A percentile compares a stretch with the other conserved stretches of the same genome.
phyloP scores from a whole-genome alignment of 495 filamentous ascomycete species.

The Neurospora africana region DNA sequence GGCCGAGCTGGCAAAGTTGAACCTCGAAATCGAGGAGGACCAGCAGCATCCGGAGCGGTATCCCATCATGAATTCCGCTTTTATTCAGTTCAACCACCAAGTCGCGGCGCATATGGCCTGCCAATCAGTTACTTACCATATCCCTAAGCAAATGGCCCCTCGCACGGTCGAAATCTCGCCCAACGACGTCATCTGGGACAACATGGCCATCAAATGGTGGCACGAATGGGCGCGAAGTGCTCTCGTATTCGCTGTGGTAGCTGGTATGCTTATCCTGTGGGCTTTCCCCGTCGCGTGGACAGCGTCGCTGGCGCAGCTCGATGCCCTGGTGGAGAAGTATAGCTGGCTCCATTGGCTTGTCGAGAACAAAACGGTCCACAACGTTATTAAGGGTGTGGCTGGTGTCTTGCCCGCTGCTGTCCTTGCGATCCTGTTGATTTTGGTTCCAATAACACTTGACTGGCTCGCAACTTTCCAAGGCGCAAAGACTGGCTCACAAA shows the following conservation, averaged over 20 bases:
- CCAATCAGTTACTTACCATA: constrained; percentile 81
- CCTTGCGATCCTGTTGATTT: constrained; percentile 64
- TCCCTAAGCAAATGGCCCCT: constrained; percentile 90
- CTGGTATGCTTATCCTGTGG: constrained; percentile 78
- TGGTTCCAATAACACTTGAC: constrained; percentile 67
- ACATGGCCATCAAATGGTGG: constrained; percentile 97
- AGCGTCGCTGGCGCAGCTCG: constrained; percentile 65
- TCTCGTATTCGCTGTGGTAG: constrained; percentile 53
- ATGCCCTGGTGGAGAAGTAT: constrained; percentile 52
- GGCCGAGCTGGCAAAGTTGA: constrained; percentile 76
- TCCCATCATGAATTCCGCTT: constrained; percentile 93
- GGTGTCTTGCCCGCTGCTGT: constrained; percentile 78
- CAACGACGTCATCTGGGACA: constrained; percentile 92
- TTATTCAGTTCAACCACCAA: constrained; percentile 98
- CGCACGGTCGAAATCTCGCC: constrained; percentile 88
- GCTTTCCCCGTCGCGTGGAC: constrained; percentile 86
- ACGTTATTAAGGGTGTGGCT: constrained; percentile 61
- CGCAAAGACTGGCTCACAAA: constrained; percentile 67
- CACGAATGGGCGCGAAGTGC: constrained; percentile 68
- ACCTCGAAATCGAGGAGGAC: constrained; percentile 86
- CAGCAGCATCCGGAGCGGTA: constrained; percentile 79
- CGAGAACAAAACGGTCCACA: constrained; percentile 41
- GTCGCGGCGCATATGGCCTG: constrained; percentile 97
- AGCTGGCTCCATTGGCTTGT: constrained; percentile 63
- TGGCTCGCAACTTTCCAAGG: constrained; percentile 67